Evolutionary conservation across 2,329 filamentous ascomycete species (phyloP), one percentile per base, ranked within the genome.

Genomic region (Aspergillus sp.): DNA sequence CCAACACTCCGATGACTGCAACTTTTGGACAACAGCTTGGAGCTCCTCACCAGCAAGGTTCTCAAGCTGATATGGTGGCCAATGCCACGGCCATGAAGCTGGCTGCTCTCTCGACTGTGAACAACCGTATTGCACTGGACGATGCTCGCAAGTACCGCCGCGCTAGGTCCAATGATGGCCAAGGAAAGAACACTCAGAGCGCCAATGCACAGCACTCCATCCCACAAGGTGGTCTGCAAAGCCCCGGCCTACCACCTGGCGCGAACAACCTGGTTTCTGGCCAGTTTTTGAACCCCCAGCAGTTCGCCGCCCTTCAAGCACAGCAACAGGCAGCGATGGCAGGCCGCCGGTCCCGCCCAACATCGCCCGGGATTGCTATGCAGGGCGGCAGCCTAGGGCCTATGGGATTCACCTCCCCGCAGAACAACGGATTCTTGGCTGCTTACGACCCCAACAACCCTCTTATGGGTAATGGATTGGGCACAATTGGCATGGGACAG

Each of bases 71-170:
- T 70, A 98, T 98, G 93, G 90, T 99, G 57, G 95, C 95, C 58
- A 99, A 98, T 72, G 95, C 95, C 24, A 98, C 95, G 15, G 95
- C 95, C 21, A 99, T 99, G 95, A 99, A 99, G 76, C 84, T 99
- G 52, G 95, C 95, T 46, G 95, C 95, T 17, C 82, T 99, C 46
- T 98, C 93, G 5, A 99, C 95, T 3, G 95, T 99, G 50, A 99
- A 98, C 80, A 99, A 98, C 75, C 90, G 95, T 43, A 96, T 99
- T 69, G 93, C 95, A 52, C 82, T 99, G 58, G 95, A 99, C 69
- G 95, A 99, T 73, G 93, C 96, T 61, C 91, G 93, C 70, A 98
- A 98, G 78, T 98, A 95, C 76, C 91, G 95, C 63, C 90, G 93
- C 59, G 87, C 92, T 64, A 87, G 93, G 59, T 97, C 95, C 49